Conservation (phyloP, 2,329 filamentous ascomycete genomes). For the Aotearoamyces nothofagi region DNA sequence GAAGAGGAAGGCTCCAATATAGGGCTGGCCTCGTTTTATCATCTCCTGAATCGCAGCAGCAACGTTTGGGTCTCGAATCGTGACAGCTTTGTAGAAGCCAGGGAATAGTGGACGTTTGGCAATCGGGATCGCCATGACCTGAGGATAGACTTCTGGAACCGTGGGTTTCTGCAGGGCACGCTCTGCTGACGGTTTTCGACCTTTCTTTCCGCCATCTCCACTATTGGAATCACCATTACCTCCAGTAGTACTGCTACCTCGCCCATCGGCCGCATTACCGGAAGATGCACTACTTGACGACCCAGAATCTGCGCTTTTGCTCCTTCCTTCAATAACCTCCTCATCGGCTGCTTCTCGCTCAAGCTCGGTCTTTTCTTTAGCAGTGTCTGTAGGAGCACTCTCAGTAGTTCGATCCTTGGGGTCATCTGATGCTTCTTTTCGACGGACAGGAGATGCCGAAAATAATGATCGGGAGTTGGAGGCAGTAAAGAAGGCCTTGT, state of each 20-base stretch:
- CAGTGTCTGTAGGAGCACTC: constrained; percentile 27
- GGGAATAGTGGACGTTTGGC: constrained; percentile 87
- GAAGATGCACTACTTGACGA: constrained; percentile 11
- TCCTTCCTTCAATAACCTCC: constrained; percentile 24
- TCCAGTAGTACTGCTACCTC: constrained; percentile 13
- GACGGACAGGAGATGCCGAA: constrained; percentile 32
- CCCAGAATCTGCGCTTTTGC: constrained; percentile 12
- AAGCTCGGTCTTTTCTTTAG: constrained; percentile 18
- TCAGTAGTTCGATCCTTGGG: constrained; percentile 22
- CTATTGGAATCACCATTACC: constrained; percentile 14
- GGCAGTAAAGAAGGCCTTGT: constrained; percentile 18
- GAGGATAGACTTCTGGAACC: constrained; percentile 89
- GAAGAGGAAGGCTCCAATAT: constrained; percentile 91
- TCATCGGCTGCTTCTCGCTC: constrained; percentile 25
- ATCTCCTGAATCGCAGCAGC: constrained; percentile 88
- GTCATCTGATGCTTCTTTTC: constrained; percentile 23
- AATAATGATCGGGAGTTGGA: constrained; percentile 33
- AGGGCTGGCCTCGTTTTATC: constrained; percentile 92
- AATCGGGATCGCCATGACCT: constrained; percentile 95
- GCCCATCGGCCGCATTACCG: constrained; percentile 13
- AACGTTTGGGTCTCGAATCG: constrained; percentile 84
- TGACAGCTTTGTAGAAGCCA: constrained; percentile 97
- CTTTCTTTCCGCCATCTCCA: constrained; percentile 53
- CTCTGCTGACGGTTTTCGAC: constrained; percentile 52
- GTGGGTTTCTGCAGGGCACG: constrained; percentile 72